Percentiles rank a stretch among this genome's conserved stretches.
These are phyloP conservation scores for Cryptococcus neoformans DNA, from an alignment of 1,284 basidiomycete species.

Conservation along the genomic window DNA sequence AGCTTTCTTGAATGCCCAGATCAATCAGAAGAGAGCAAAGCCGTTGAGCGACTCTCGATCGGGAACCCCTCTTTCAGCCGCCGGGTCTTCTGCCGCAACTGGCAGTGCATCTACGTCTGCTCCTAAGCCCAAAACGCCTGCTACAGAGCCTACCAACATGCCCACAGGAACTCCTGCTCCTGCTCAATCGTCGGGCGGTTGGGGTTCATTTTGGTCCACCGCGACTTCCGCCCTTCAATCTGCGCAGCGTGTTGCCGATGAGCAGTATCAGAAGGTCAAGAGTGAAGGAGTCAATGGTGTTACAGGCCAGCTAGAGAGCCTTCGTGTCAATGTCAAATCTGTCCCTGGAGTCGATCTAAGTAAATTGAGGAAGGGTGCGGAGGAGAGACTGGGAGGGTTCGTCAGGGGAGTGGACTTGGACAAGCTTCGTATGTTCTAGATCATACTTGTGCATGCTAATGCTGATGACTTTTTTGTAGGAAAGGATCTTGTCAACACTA, in stretches of 20 bases:
- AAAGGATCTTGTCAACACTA: constrained; percentile 78
- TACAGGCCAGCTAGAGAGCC: constrained; percentile 20
- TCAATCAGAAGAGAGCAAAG: constrained; percentile 66
- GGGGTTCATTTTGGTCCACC: constrained; percentile 72
- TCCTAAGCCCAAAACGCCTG: constrained; percentile 3
- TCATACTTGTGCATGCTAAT: neutral
- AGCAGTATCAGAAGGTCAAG: constrained; percentile 62
- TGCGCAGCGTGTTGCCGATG: constrained; percentile 81
- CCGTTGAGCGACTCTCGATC: constrained; percentile 32
- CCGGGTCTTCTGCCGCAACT: constrained; percentile 1
- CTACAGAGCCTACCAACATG: constrained; percentile 13
- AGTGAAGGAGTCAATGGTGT: constrained; percentile 57
- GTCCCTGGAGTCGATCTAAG: constrained; percentile 76
- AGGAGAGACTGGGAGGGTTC: constrained; percentile 52
- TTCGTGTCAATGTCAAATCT: constrained; percentile 51
- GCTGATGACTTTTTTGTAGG: constrained; percentile 53
- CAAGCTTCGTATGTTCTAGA: constrained; percentile 61
- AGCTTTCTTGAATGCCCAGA: constrained; percentile 84
- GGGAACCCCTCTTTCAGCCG: constrained; percentile 17
- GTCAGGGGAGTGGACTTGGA: constrained; percentile 79
- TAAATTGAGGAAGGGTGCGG: constrained; percentile 60
- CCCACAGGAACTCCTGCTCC: constrained; percentile 14
- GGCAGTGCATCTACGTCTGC: constrained; percentile 8
- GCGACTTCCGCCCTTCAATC: constrained; percentile 84
- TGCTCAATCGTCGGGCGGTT: constrained; percentile 46